Evolutionary conservation across 345 rosid genomes (phyloP).

Genomic region (Trapa incisa): DNA sequence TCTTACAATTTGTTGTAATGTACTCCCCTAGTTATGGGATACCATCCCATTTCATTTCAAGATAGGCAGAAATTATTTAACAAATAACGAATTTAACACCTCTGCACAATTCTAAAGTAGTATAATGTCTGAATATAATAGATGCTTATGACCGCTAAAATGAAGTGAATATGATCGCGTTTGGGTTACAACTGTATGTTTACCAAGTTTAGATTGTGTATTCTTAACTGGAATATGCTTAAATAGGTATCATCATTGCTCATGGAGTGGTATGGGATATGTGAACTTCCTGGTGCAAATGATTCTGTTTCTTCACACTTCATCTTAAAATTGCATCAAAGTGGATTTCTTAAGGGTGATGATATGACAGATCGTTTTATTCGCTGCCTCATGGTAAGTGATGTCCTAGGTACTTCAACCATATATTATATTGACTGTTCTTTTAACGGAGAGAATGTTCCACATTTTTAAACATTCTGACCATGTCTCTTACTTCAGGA

Average conservation of each 20-base stretch:
- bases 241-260: constrained; percentile 61
- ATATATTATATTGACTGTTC: not conserved
- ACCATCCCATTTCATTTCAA: too few relatives aligned
- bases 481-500: constrained; percentile 33
- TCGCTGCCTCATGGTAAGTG: constrained; percentile 52
- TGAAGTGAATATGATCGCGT: not conserved
- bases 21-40: not conserved
- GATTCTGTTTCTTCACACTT: constrained; percentile 49
- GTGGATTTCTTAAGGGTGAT: constrained; percentile 78
- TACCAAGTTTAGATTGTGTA: not conserved
- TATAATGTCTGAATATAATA: not conserved
- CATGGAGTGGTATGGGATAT: constrained; percentile 67
- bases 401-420: not conserved
- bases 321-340: constrained; percentile 64
- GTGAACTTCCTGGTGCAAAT: constrained; percentile 65
- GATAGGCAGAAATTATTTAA: too few relatives aligned
- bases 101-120: not conserved
- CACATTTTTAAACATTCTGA: not conserved
- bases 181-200: not conserved
- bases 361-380: constrained; percentile 76
- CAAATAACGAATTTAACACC: not conserved
- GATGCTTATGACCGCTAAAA: not conserved
- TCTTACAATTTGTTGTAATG: not conserved
- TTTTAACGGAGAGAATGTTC: not conserved
- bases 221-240: constrained; percentile 2